A percentile compares a stretch with the other conserved stretches of the same genome.
Evolutionary conservation across 2,329 filamentous ascomycete species (phyloP).

Genomic region (Pseudovirgaria hyperparasitica): DNA sequence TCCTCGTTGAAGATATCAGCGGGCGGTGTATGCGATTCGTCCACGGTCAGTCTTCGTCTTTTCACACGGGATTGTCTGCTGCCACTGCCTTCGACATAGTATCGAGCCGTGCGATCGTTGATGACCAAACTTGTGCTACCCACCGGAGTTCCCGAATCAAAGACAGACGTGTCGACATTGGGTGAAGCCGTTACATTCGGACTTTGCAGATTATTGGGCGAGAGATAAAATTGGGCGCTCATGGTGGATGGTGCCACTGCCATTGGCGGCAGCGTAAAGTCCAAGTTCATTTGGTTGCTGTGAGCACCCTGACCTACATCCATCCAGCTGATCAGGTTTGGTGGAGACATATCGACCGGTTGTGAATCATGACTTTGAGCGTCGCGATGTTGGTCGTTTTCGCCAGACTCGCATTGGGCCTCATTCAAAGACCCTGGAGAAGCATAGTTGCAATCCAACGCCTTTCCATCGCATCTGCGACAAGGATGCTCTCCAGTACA

Average conservation of each 20-base stretch:
- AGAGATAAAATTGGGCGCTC: too few relatives aligned
- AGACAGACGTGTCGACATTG: too few relatives aligned
- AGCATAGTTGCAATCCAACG: neutral
- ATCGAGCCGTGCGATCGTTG: neutral
- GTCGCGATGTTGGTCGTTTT: neutral
- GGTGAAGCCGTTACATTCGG: too few relatives aligned
- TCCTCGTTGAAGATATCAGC: neutral
- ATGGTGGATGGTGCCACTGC: too few relatives aligned
- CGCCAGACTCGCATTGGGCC: neutral
- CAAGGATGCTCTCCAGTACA: constrained; percentile 25
- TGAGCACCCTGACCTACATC: too few relatives aligned
- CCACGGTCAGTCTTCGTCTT: constrained; percentile 1
- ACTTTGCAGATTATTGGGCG: too few relatives aligned
- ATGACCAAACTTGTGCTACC: neutral
- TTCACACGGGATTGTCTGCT: constrained; percentile 3
- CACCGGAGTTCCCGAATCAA: too few relatives aligned
- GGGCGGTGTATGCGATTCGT: constrained; percentile 1
- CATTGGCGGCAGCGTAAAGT: too few relatives aligned
- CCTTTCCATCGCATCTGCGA: neutral
- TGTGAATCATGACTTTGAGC: too few relatives aligned
- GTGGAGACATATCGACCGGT: too few relatives aligned
- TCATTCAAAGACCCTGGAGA: neutral
- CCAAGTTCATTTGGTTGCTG: too few relatives aligned
- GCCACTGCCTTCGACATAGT: constrained; percentile 1
- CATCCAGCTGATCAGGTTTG: too few relatives aligned